Percentiles rank a stretch among this genome's conserved stretches.
Evolutionary conservation across 306 rosid genomes (phyloP).

Genomic region (Cucurbita ficifolia): DNA sequence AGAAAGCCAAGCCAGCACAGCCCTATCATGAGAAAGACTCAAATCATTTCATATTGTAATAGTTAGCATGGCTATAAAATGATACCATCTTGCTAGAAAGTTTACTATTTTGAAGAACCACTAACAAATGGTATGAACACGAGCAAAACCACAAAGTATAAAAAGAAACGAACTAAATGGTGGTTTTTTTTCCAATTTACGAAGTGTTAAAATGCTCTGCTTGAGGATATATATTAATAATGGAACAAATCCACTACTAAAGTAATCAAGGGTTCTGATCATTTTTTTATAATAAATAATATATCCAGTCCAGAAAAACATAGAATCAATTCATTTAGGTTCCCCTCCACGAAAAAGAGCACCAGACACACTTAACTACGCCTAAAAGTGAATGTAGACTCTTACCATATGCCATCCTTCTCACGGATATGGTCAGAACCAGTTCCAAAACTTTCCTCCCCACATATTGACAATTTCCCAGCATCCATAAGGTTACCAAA

Average conservation of each 20-base stretch:
- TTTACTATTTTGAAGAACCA: not conserved
- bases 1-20: constrained; percentile 97
- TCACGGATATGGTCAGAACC: constrained; percentile 99
- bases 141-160: not conserved
- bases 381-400: constrained; percentile 9
- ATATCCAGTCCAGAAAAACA: not conserved
- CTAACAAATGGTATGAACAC: not conserved
- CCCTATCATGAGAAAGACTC: constrained; percentile 37
- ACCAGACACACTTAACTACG: not conserved
- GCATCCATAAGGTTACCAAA: constrained; percentile 99
- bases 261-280: not conserved
- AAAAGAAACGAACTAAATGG: not conserved
- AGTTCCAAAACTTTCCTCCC: constrained; percentile 98
- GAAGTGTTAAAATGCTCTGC: not conserved
- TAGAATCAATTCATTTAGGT: not conserved
- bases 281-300: not conserved
- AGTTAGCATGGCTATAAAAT: not conserved
- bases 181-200: not conserved
- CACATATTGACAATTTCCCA: constrained; percentile 79
- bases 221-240: not conserved
- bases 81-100: not conserved
- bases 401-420: constrained; percentile 95
- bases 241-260: not conserved
- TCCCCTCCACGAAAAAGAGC: not conserved
- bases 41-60: not conserved